phyloP scores from a whole-genome alignment of 2,329 filamentous ascomycete genomes.

The Fusarium siculi region DNA sequence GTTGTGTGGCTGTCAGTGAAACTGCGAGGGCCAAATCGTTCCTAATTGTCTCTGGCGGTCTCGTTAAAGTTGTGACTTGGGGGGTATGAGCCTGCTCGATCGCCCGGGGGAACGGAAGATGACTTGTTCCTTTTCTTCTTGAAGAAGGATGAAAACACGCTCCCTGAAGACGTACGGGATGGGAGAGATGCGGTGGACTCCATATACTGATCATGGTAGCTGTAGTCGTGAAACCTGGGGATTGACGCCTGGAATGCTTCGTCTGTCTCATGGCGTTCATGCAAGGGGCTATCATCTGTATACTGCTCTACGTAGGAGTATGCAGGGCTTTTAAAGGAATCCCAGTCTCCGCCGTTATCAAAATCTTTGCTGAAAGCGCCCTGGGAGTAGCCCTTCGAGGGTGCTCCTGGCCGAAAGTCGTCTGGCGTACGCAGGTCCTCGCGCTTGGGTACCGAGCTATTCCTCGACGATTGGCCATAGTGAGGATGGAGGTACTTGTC shows the following conservation, averaged over 20 bases:
- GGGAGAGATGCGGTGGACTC: conserved; percentile 27
- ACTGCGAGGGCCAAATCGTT: conserved; percentile 37
- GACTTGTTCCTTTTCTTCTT: conserved; percentile 27
- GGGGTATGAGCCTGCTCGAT: conserved; percentile 6
- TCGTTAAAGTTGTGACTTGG: conserved; percentile 29
- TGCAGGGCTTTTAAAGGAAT: conserved; percentile 5
- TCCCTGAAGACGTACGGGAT: conserved; percentile 24
- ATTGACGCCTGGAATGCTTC: not conserved
- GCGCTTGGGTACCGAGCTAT: not conserved
- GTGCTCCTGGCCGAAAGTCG: conserved; percentile 7
- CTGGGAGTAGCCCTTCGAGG: conserved; percentile 33
- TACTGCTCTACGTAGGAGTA: not conserved
- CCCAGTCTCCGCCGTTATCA: conserved; percentile 15
- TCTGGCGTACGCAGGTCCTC: conserved; percentile 12
- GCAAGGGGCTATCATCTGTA: not conserved
- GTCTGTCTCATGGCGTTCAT: not conserved
- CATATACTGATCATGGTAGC: conserved; percentile 1
- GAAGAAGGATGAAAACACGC: conserved; percentile 40
- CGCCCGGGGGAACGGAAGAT: not conserved
- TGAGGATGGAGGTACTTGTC: conserved; percentile 20
- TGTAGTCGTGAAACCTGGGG: not conserved
- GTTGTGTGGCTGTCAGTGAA: conserved; percentile 23
- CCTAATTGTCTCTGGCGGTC: conserved; percentile 42
- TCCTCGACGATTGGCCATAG: conserved; percentile 1
- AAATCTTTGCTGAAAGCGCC: conserved; percentile 42